These are phyloP conservation scores for Daldinia grandis DNA, from an alignment of 495 filamentous ascomycete genomes.

Conservation along the genomic window DNA sequence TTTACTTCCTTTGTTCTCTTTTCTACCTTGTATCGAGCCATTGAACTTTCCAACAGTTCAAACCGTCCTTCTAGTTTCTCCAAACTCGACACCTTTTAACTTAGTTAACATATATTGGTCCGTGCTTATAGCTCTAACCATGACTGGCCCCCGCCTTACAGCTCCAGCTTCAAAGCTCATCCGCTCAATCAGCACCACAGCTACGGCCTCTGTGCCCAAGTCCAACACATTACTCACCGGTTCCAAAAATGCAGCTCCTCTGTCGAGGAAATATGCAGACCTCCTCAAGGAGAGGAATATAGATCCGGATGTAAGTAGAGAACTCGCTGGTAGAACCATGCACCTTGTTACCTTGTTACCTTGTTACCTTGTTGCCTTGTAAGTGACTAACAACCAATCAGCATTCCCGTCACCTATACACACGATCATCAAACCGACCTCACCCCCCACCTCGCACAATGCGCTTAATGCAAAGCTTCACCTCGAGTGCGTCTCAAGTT, in stretches of 20 bases:
- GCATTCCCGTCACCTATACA: slow-evolving; percentile 46
- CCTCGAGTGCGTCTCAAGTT: slow-evolving; percentile 49
- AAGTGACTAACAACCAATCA: slow-evolving; percentile 38
- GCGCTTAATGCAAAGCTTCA: slow-evolving; percentile 62
- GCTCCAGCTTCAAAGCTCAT: slow-evolving; percentile 55
- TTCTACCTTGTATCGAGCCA: slow-evolving; percentile 23
- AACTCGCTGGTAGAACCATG: background rate
- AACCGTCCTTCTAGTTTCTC: background rate
- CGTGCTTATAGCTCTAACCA: slow-evolving; percentile 19
- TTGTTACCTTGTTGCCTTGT: no score
- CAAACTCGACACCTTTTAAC: background rate
- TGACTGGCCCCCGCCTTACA: slow-evolving; percentile 49
- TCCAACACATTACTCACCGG: slow-evolving; percentile 48
- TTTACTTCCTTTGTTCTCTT: slow-evolving; percentile 22
- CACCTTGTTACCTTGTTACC: no score
- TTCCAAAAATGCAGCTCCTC: slow-evolving; percentile 44
- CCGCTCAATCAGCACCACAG: slow-evolving; percentile 54
- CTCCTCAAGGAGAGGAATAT: slow-evolving; percentile 47
- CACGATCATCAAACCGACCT: slow-evolving; percentile 45
- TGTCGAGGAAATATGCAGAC: slow-evolving; percentile 48
- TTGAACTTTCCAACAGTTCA: slow-evolving; percentile 28
- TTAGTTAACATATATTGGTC: background rate
- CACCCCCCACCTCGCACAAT: slow-evolving; percentile 47
- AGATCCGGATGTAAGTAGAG: slow-evolving; percentile 44
- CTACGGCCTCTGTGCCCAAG: slow-evolving; percentile 45